Percentiles rank a stretch among this genome's conserved stretches.
Conservation (phyloP, 1,284 basidiomycete genomes). For the Fomes fomentarius region DNA sequence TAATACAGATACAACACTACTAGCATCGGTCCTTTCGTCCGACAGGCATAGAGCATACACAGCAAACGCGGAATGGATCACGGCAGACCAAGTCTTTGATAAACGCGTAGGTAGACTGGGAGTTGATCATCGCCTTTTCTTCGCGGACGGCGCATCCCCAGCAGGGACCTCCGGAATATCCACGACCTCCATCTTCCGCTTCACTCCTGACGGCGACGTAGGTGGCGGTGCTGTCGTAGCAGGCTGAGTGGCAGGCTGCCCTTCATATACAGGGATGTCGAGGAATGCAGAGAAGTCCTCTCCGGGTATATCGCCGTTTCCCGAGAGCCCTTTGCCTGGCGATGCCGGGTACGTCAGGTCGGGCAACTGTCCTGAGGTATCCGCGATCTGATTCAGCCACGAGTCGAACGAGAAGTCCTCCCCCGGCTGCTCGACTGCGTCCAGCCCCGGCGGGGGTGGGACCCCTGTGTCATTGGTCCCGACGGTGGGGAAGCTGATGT, state of each 20-base stretch:
- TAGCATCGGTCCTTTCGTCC: background rate
- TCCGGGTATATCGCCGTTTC: slow-evolving; percentile 7
- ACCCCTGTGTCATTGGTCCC: slow-evolving; percentile 8
- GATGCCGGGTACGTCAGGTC: background rate
- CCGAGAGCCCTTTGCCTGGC: background rate
- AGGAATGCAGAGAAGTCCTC: slow-evolving; percentile 47
- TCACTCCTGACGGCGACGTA: slow-evolving; percentile 33
- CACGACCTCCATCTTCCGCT: slow-evolving; percentile 51
- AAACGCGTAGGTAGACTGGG: too few species aligned
- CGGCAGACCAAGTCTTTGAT: too few species aligned
- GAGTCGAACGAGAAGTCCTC: slow-evolving; percentile 37
- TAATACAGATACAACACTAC: slow-evolving; percentile 4
- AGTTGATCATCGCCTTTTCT: slow-evolving; percentile 22
- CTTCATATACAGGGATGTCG: slow-evolving; percentile 37
- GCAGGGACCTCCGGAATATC: slow-evolving; percentile 26
- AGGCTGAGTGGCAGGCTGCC: slow-evolving; percentile 4
- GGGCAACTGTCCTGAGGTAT: slow-evolving; percentile 26
- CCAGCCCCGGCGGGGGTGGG: background rate
- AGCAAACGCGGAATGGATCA: background rate
- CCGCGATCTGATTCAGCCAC: slow-evolving; percentile 31
- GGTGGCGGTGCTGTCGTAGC: slow-evolving; percentile 6
- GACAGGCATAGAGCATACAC: too few species aligned
- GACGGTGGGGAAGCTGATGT: slow-evolving; percentile 33
- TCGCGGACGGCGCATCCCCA: slow-evolving; percentile 11
- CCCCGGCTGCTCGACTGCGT: slow-evolving; percentile 10